Base-by-base conservation (phyloP, 1,139 yeast species). In the Lodderomyces beijingensis region DNA sequence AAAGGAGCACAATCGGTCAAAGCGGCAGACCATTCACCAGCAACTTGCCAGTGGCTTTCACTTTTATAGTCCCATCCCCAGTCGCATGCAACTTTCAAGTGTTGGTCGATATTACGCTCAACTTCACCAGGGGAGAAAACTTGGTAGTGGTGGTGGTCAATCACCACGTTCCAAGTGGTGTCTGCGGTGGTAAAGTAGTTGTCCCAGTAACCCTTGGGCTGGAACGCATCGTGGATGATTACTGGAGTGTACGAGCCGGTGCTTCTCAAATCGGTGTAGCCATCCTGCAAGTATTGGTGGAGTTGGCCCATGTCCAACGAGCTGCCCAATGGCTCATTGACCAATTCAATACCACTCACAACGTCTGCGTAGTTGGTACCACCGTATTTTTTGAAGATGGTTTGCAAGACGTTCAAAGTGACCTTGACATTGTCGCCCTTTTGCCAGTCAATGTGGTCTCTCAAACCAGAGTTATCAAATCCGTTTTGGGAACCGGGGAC, bases 401-500 rank as follows among this genome's bases (percentile, higher is more conserved):
- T 56, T 29, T 66, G 50, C 45, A 78, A 58, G 1, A 76, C 79
- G 28, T 67, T 61, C 35, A 74, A 56, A 10, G 91, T 77, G 21
- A 71, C 46, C 32, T 71, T 60, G 28, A 67, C 59, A 48, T 82
- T 77, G 44, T 60, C 49, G 28, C 63, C 69, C 16, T 65, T 61
- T 55, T 79, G 79, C 75, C 82, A 87, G 7, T 64, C 63, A 37
- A 72, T 49, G 5, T 51, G 41, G 50, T 85, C 96, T 48, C 96
- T 73, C 40, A 76, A 62, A 14, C 98, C 98, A 8, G 96, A 86
- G 62, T 89, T 89, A 57, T 91, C 98, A 54, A 89, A 89, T 14
- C 97, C 96, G 54, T 89, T 89, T 60, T 89, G 97, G 14, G 95
- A 84, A n/a, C 96, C 97, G 30, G 96, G 93, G 18, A 87, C 93